These are phyloP conservation scores for Globisporangium barbulae DNA, from an alignment of 352 stramenopile genomes.

Conservation along the genomic window DNA sequence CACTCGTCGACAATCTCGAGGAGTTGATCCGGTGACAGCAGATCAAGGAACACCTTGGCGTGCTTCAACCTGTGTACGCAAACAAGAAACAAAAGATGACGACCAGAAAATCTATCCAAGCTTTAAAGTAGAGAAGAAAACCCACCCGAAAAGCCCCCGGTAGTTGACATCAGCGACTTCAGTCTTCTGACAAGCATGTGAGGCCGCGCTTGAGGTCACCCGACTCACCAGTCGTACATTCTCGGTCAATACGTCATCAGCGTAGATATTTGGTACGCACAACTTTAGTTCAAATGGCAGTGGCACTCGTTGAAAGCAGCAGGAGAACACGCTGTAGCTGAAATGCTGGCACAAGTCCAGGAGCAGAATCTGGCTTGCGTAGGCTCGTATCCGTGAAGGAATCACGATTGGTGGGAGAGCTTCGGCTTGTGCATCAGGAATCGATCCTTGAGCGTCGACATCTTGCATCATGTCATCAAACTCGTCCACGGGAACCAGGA, in stretches of 20 bases:
- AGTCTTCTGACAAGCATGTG: not conserved
- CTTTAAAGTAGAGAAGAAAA: not conserved
- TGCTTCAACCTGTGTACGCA: conserved; percentile 17
- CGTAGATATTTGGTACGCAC: conserved; percentile 21
- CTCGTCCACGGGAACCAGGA: conserved; percentile 19
- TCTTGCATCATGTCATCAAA: conserved; percentile 37
- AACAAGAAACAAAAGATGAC: not conserved
- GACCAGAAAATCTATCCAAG: not conserved
- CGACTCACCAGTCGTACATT: not conserved
- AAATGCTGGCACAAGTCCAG: conserved; percentile 66
- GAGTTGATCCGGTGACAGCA: conserved; percentile 28
- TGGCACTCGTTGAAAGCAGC: conserved; percentile 38
- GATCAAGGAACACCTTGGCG: conserved; percentile 21
- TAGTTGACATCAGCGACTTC: conserved; percentile 3
- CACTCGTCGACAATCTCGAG: conserved; percentile 32
- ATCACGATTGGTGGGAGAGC: conserved; percentile 12
- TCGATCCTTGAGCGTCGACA: conserved; percentile 23
- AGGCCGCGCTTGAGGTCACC: conserved; percentile 20
- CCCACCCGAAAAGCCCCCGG: conserved; percentile 14
- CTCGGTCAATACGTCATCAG: conserved; percentile 19
- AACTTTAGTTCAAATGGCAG: conserved; percentile 24
- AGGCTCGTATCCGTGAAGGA: conserved; percentile 38
- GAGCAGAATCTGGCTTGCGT: conserved; percentile 43
- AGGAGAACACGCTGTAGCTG: conserved; percentile 34
- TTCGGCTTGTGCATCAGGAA: conserved; percentile 18